These are phyloP conservation scores for Penicillium sp. DNA, from an alignment of 2,329 filamentous ascomycete species.

Conservation along the genomic window DNA sequence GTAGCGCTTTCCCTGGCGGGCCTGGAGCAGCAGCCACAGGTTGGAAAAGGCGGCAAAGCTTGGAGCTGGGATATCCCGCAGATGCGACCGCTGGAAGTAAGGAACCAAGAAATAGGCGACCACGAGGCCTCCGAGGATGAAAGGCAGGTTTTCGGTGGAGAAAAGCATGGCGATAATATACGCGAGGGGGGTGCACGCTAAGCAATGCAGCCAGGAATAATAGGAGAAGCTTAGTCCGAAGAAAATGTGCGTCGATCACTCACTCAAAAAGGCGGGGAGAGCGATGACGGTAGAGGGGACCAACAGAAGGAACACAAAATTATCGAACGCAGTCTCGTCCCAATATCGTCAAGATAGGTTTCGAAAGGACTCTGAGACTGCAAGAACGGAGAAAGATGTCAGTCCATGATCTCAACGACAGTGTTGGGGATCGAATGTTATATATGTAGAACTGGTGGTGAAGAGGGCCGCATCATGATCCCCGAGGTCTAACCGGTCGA, in stretches of 20 bases:
- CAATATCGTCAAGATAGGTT: background rate
- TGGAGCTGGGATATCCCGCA: constrained; percentile 57
- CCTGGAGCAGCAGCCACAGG: constrained; percentile 74
- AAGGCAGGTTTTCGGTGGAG: constrained; percentile 38
- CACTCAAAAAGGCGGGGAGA: constrained; percentile 1
- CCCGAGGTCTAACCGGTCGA: constrained; percentile 27
- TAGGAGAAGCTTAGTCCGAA: background rate
- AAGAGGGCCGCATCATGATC: constrained; percentile 4
- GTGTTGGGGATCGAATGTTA: constrained; percentile 6
- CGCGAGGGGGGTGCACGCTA: background rate
- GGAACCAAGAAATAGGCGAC: constrained; percentile 61
- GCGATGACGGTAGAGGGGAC: background rate
- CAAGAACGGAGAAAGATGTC: background rate
- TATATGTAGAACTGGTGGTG: constrained; percentile 21
- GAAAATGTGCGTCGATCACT: background rate
- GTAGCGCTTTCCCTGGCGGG: constrained; percentile 68
- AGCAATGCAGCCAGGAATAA: background rate
- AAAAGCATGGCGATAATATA: constrained; percentile 35
- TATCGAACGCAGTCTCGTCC: background rate
- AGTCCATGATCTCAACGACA: background rate
- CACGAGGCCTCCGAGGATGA: constrained; percentile 53
- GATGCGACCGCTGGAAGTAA: constrained; percentile 59
- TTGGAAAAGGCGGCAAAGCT: constrained; percentile 69
- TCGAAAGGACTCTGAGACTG: background rate
- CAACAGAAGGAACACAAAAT: background rate